Conservation (phyloP, 305 asterid species). For the Solanum hybrid region DNA sequence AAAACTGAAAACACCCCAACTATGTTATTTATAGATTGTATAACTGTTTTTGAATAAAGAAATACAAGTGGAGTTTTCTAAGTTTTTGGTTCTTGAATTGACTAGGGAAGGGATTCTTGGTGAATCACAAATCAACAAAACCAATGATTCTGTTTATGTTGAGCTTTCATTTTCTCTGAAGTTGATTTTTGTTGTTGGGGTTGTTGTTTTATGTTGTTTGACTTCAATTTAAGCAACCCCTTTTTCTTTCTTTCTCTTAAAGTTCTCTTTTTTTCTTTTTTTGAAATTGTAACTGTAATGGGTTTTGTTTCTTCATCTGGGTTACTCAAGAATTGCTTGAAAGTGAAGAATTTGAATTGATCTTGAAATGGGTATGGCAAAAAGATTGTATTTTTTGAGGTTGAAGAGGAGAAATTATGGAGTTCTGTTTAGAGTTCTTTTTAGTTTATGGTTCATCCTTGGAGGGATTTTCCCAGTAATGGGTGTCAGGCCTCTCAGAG, state of each 20-base stretch:
- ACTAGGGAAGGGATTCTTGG: conserved; percentile 25
- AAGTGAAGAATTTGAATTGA: too few species aligned
- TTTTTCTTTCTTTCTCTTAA: conserved; percentile 5
- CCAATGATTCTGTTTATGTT: conserved; percentile 22
- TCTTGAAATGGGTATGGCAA: too few species aligned
- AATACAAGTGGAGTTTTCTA: not conserved
- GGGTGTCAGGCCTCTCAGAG: too few species aligned
- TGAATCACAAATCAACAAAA: conserved; percentile 4
- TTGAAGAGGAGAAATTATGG: too few species aligned
- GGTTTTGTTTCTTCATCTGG: too few species aligned
- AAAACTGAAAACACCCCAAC: not conserved
- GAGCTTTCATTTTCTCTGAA: conserved; percentile 48
- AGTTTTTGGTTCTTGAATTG: conserved; percentile 25
- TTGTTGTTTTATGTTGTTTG: conserved; percentile 36
- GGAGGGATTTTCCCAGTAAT: too few species aligned
- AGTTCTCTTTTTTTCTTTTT: not conserved
- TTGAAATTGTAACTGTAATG: too few species aligned
- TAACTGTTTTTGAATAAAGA: not conserved
- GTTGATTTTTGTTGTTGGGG: conserved; percentile 48
- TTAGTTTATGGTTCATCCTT: too few species aligned
- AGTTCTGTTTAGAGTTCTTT: too few species aligned
- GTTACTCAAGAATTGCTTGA: too few species aligned
- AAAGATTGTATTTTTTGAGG: too few species aligned
- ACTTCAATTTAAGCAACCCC: conserved; percentile 56
- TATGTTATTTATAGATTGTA: not conserved